Percentiles rank a stretch among this genome's conserved stretches.
Conservation (phyloP, 2,329 filamentous ascomycete genomes). For the Talaromyces rugulosus region DNA sequence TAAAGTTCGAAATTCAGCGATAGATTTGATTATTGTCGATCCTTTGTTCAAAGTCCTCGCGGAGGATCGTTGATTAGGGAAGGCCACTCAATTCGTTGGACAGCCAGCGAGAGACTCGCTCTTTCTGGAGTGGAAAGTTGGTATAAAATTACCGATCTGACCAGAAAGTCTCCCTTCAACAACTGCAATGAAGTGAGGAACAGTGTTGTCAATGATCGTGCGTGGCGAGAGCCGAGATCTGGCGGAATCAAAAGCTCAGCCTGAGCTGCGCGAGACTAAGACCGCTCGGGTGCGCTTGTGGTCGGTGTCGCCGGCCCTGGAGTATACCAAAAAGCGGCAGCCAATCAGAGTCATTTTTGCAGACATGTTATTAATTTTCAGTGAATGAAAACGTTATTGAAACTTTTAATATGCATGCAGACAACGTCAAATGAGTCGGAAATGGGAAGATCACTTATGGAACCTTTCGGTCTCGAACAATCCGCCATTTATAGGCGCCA, state of each 20-base stretch:
- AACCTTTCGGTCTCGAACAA: not conserved
- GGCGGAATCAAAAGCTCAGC: not conserved
- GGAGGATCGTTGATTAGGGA: not conserved
- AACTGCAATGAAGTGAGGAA: not conserved
- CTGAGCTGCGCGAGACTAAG: not conserved
- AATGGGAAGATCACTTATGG: not conserved
- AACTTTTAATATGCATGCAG: not conserved
- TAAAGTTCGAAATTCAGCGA: not conserved
- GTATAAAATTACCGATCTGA: not conserved
- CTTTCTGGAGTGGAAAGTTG: not conserved
- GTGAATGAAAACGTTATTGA: not conserved
- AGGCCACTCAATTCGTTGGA: not conserved
- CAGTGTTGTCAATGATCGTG: not conserved
- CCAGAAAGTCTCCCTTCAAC: not conserved
- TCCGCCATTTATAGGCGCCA: not conserved
- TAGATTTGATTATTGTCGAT: not conserved
- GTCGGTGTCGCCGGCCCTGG: not conserved
- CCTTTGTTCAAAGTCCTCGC: not conserved
- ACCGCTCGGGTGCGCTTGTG: conserved; percentile 3
- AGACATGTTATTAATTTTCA: too few relatives aligned
- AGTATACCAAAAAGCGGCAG: not conserved
- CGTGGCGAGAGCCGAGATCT: not conserved
- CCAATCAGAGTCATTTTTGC: not conserved
- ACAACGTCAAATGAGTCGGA: not conserved
- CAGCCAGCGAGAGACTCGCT: not conserved